Conservation (phyloP, 139 green algal species). For the Axilococcus clingmanii region DNA sequence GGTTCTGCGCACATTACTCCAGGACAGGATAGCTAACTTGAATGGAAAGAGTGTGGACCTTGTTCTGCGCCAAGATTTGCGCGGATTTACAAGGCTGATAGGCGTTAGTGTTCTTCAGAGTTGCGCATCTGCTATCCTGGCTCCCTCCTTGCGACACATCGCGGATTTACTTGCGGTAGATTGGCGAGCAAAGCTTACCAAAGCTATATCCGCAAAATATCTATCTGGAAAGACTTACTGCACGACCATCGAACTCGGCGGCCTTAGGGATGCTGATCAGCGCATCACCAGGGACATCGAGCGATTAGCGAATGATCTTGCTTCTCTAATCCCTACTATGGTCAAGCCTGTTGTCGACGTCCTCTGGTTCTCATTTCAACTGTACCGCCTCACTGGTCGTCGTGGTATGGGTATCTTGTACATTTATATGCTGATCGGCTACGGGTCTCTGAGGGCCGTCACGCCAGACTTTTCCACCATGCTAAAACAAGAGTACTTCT, state of each 20-base stretch:
- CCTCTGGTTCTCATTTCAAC: conserved; percentile 51
- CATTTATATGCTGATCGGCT: conserved; percentile 50
- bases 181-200: conserved; percentile 50
- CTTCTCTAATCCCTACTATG: conserved; percentile 53
- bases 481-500: conserved; percentile 24
- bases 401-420: conserved; percentile 57
- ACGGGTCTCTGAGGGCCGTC: conserved; percentile 34
- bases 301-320: conserved; percentile 49
- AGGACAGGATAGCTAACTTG: conserved; percentile 58
- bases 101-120: conserved; percentile 39
- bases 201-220: conserved; percentile 35
- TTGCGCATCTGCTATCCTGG: conserved; percentile 47
- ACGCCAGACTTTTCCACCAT: conserved; percentile 53
- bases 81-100: conserved; percentile 27
- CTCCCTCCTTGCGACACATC: conserved; percentile 50
- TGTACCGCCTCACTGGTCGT: conserved; percentile 43
- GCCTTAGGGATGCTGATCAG: conserved; percentile 49
- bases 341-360: conserved; percentile 68
- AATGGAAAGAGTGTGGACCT: conserved; percentile 58
- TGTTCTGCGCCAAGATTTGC: conserved; percentile 55
- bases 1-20: conserved; percentile 46
- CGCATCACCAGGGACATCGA: conserved; percentile 55
- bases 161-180: conserved; percentile 50
- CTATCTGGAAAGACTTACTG: conserved; percentile 51
- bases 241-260: conserved; percentile 32